Base-by-base conservation (phyloP, 495 filamentous ascomycete species). In the Xylaria intraflava region DNA sequence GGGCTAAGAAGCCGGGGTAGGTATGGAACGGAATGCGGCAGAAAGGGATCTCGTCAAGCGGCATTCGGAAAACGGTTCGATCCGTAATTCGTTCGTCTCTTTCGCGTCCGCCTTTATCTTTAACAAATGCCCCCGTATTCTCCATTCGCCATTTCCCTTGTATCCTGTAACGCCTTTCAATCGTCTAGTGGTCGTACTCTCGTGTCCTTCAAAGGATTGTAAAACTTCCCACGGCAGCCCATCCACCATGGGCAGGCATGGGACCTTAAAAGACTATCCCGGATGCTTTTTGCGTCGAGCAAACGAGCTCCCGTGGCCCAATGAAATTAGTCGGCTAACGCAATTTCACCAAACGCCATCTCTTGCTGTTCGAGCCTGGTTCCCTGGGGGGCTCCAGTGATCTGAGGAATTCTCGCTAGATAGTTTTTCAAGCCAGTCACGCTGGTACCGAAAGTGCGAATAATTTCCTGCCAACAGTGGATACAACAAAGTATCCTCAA, bases 391-490 rank as follows among this genome's bases (percentile, higher is more conserved):
- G 11, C 5, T 11, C 26, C 46, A 27, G 3, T 30, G 6, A 3
- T 30, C 10, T 10, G 26, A 10, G 7, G 41, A 16, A 6, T 39
- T 41, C 36, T 57, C 16, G 11, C 29, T 19, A 8, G 24, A 43
- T 29, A 71, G 52, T 14, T 58, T 58, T 29, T 67, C 50, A 1
- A 76, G 55, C 57, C 64, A 77, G 9, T 71, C 63, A 23, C 89
- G 77, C 58, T 90, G 85, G n/a, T 72, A 62, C 6, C 73, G 66
- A 53, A 91, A 89, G 26, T 76, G 78, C 1, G 77, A 75, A 62
- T 91, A 95, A 59, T 89, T 81, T 6, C 86, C 89, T 0, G 72
- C 85, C 47, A 92, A 70, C 33, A 90, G 74, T 14, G 78, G 71
- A 2, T 72, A 77, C 16, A 95, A 72, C 26, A 95, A 75, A 58